Evolutionary conservation across 306 rosid genomes (phyloP).

Genomic region (Cicer chorassanicum): DNA sequence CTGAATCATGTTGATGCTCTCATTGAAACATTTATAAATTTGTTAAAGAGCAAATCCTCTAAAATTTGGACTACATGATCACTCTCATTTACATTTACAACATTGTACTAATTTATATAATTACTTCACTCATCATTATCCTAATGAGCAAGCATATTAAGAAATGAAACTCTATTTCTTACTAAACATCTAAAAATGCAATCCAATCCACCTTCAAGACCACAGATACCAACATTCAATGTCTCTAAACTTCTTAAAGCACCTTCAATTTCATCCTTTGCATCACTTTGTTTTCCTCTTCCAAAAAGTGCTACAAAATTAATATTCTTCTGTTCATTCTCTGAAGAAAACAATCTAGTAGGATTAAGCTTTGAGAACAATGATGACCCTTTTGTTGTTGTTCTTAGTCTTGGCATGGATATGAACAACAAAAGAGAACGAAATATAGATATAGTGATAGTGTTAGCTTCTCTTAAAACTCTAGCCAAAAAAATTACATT

Average conservation of each 20-base stretch:
- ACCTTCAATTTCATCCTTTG: conserved; percentile 42
- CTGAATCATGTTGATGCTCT: conserved; percentile 37
- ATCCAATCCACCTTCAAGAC: conserved; percentile 49
- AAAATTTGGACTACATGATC: conserved; percentile 45
- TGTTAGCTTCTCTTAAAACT: conserved; percentile 61
- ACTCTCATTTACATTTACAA: conserved; percentile 40
- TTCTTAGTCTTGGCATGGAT: conserved; percentile 49
- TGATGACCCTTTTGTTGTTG: conserved; percentile 48
- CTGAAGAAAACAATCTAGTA: conserved; percentile 44
- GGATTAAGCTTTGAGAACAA: conserved; percentile 61
- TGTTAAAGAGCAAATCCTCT: conserved; percentile 50
- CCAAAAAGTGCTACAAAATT: conserved; percentile 33
- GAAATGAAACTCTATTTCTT: conserved; percentile 74
- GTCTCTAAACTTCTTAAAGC: conserved; percentile 53
- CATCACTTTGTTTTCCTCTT: conserved; percentile 29
- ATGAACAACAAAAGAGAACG: conserved; percentile 55
- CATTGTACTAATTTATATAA: neutral
- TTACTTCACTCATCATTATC: conserved; percentile 11
- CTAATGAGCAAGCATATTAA: conserved; percentile 65
- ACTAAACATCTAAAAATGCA: conserved; percentile 64
- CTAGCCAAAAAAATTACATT: conserved; percentile 32
- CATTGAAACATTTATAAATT: conserved; percentile 41
- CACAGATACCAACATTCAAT: conserved; percentile 50
- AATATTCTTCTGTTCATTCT: conserved; percentile 49
- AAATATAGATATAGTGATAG: conserved; percentile 55